Percentiles rank a stretch among this genome's conserved stretches.
phyloP scores from a whole-genome alignment of 805 yeast genomes.

The Kuraishia ogatae region DNA sequence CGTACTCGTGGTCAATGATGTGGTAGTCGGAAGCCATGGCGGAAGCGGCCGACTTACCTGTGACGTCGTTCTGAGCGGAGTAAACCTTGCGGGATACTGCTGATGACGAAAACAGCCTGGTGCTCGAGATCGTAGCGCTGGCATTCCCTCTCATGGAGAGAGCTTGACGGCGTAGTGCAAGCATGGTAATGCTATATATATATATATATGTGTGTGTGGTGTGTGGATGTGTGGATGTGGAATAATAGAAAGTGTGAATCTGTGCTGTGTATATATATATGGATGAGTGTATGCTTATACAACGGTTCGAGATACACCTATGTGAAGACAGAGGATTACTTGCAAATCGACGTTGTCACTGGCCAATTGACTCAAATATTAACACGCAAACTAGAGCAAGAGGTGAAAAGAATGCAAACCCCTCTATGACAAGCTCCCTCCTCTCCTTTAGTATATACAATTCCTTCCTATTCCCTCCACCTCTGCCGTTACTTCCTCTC shows the following conservation, averaged over 20 bases:
- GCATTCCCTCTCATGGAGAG: conserved; percentile 8
- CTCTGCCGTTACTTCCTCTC: not conserved
- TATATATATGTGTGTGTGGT: not conserved
- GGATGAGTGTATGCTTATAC: not conserved
- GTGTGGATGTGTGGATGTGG: not conserved
- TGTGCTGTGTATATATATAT: not conserved
- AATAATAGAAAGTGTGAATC: not conserved
- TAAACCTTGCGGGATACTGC: conserved; percentile 19
- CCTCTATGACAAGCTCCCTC: not conserved
- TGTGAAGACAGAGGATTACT: not conserved
- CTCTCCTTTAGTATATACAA: not conserved
- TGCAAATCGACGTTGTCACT: not conserved
- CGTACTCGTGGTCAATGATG: conserved; percentile 95
- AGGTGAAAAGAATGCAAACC: not conserved
- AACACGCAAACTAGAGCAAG: not conserved
- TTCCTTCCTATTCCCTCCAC: not conserved
- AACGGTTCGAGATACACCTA: not conserved
- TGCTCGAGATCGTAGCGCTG: not conserved
- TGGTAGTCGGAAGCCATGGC: conserved; percentile 68
- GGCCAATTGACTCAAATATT: not conserved
- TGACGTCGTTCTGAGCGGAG: conserved; percentile 29
- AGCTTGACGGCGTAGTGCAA: conserved; percentile 14
- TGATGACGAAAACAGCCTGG: conserved; percentile 22
- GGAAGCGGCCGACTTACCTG: conserved; percentile 43
- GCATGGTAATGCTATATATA: conserved; percentile 5